A percentile compares a stretch with the other conserved stretches of the same genome.
Evolutionary conservation across 2,329 filamentous ascomycete genomes (phyloP).

Genomic region (Hypoxylon sp.): DNA sequence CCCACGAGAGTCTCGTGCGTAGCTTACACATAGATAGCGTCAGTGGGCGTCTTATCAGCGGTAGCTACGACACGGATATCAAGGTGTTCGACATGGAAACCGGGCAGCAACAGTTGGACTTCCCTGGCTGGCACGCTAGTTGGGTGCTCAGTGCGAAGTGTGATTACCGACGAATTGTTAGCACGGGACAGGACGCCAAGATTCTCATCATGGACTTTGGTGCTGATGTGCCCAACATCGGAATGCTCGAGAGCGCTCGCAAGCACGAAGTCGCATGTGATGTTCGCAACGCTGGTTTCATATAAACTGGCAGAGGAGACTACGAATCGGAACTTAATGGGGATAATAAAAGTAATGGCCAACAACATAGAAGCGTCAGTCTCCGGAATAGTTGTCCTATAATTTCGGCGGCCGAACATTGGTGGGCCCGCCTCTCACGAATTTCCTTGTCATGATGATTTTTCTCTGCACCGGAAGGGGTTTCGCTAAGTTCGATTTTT

Average conservation of each 20-base stretch:
- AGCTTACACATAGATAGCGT: constrained; percentile 91
- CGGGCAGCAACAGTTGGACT: constrained; percentile 83
- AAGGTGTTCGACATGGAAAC: constrained; percentile 92
- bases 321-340: background rate
- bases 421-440: constrained; percentile 26
- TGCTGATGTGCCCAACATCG: constrained; percentile 70
- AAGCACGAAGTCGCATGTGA: constrained; percentile 52
- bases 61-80: constrained; percentile 95
- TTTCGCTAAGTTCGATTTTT: constrained; percentile 11
- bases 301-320: constrained; percentile 45
- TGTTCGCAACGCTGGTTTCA: constrained; percentile 55
- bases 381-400: background rate
- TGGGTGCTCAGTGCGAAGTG: constrained; percentile 98
- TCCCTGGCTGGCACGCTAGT: constrained; percentile 94
- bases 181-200: constrained; percentile 93
- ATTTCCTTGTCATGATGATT: constrained; percentile 41
- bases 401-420: background rate
- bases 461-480: constrained; percentile 5
- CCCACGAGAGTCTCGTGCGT: constrained; percentile 88
- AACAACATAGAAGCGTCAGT: constrained; percentile 10
- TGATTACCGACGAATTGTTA: constrained; percentile 94
- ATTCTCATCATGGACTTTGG: constrained; percentile 96
- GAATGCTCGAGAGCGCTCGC: constrained; percentile 67
- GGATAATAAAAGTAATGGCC: constrained; percentile 34
- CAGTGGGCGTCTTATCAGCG: constrained; percentile 88